Conservation (phyloP, 208 protist species). For the Strigomonas culicis region DNA sequence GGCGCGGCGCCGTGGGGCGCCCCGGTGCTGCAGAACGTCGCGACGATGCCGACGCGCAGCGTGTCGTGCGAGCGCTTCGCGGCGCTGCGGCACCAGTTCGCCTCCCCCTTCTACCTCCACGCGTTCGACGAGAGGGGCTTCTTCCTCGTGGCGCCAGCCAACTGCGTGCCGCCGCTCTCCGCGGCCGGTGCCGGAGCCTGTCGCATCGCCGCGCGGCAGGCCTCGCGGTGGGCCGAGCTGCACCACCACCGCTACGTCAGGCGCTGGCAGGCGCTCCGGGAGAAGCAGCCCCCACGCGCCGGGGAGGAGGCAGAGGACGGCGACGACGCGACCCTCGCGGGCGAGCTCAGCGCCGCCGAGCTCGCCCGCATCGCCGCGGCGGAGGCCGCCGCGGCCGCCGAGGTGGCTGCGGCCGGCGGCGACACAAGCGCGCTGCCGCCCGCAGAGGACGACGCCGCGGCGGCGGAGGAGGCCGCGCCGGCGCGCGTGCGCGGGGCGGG, state of each 20-base stretch:
- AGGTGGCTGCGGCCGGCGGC: too few relatives aligned
- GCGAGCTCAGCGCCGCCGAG: background rate
- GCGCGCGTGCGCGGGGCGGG: too few relatives aligned
- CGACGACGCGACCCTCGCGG: too few relatives aligned
- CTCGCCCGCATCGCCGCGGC: background rate
- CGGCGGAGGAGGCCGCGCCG: background rate
- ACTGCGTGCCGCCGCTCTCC: constrained; percentile 4
- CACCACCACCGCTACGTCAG: constrained; percentile 49
- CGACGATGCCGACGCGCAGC: constrained; percentile 28
- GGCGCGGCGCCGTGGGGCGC: constrained; percentile 15
- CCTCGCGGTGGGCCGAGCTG: constrained; percentile 36
- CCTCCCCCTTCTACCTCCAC: constrained; percentile 40
- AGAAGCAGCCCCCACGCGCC: too few relatives aligned
- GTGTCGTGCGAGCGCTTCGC: constrained; percentile 73
- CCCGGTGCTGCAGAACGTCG: constrained; percentile 58
- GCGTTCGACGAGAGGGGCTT: constrained; percentile 49
- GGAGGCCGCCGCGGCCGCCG: background rate
- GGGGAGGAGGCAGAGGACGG: background rate
- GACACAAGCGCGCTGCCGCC: too few relatives aligned
- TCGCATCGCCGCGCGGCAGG: constrained; percentile 25
- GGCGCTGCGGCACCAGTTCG: constrained; percentile 67
- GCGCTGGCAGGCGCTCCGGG: background rate
- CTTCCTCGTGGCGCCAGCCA: constrained; percentile 61
- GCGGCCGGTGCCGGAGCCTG: constrained; percentile 24
- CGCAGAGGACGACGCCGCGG: too few relatives aligned